Evolutionary conservation across 768 basidiomycete genomes (phyloP).

Genomic region (Leccinellum rugosiceps): DNA sequence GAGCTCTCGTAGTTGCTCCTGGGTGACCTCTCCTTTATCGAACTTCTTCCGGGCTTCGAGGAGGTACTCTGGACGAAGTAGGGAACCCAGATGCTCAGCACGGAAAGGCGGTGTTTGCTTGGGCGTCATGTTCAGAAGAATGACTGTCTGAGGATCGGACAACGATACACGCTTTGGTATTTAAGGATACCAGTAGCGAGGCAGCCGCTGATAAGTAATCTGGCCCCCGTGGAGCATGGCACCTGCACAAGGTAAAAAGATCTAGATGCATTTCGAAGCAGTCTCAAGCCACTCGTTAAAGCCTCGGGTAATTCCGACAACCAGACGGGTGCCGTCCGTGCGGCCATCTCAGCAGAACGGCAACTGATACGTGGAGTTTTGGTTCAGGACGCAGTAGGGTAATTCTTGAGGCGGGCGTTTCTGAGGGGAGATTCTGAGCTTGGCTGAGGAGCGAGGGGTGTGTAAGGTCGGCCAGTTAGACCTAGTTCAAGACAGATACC

Average conservation of each 20-base stretch:
- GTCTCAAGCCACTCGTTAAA: too few relatives aligned
- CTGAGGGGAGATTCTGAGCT: not conserved
- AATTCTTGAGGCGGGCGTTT: not conserved
- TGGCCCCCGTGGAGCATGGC: not conserved
- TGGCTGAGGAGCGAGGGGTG: not conserved
- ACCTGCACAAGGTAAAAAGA: not conserved
- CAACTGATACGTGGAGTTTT: not conserved
- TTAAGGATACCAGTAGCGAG: not conserved
- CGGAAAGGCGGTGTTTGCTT: conserved; percentile 41
- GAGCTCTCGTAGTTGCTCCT: conserved; percentile 34
- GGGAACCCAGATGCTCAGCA: conserved; percentile 44
- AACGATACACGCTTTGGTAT: not conserved
- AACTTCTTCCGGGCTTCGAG: conserved; percentile 13
- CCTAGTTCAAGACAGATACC: not conserved
- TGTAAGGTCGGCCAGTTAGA: too few relatives aligned
- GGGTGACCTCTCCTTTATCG: conserved; percentile 9
- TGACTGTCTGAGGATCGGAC: too few relatives aligned
- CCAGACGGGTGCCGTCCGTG: too few relatives aligned
- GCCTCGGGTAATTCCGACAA: not conserved
- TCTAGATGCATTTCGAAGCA: not conserved
- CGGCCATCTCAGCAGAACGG: not conserved
- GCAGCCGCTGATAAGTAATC: not conserved
- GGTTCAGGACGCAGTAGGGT: not conserved
- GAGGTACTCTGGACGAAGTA: conserved; percentile 40
- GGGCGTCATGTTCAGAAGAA: conserved; percentile 10